Evolutionary conservation across 1,139 yeast species (phyloP).

Genomic region (Suhomyces chickasaworum): DNA sequence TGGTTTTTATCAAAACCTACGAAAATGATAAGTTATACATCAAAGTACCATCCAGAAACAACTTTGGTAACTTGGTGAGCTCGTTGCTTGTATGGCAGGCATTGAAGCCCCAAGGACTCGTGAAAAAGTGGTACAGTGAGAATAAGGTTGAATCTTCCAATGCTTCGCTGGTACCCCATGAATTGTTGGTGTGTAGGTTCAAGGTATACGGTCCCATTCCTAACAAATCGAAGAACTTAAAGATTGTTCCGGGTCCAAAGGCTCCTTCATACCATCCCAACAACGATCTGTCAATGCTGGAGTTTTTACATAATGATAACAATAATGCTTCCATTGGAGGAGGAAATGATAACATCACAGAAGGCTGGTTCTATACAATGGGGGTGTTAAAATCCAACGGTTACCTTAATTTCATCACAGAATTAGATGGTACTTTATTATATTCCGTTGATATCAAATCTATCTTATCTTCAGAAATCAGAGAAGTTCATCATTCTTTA

Average conservation of each 20-base stretch:
- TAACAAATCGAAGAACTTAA: constrained; percentile 42
- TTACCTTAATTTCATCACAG: constrained; percentile 59
- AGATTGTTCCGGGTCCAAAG: constrained; percentile 44
- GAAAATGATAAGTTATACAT: constrained; percentile 52
- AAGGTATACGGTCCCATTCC: constrained; percentile 66
- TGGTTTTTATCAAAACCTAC: constrained; percentile 48
- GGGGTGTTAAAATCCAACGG: constrained; percentile 75
- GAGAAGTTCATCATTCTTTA: constrained; percentile 68
- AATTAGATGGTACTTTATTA: constrained; percentile 66
- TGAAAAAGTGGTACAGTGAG: constrained; percentile 56
- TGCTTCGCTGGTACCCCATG: constrained; percentile 36
- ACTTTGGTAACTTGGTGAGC: constrained; percentile 52
- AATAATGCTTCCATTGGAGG: constrained; percentile 4
- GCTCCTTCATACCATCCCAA: constrained; percentile 48
- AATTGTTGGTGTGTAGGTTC: constrained; percentile 62
- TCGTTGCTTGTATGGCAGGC: constrained; percentile 66
- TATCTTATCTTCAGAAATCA: constrained; percentile 64
- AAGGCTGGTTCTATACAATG: constrained; percentile 77
- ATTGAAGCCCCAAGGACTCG: constrained; percentile 57
- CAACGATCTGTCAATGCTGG: constrained; percentile 14
- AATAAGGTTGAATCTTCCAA: constrained; percentile 36
- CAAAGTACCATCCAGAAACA: constrained; percentile 43
- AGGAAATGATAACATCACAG: constrained; percentile 32
- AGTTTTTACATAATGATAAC: constrained; percentile 10
- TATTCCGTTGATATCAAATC: constrained; percentile 61